Percentiles rank a stretch among this genome's conserved stretches.
phyloP scores from a whole-genome alignment of 106 monocot genomes.

The Narthecium ossifragum region DNA sequence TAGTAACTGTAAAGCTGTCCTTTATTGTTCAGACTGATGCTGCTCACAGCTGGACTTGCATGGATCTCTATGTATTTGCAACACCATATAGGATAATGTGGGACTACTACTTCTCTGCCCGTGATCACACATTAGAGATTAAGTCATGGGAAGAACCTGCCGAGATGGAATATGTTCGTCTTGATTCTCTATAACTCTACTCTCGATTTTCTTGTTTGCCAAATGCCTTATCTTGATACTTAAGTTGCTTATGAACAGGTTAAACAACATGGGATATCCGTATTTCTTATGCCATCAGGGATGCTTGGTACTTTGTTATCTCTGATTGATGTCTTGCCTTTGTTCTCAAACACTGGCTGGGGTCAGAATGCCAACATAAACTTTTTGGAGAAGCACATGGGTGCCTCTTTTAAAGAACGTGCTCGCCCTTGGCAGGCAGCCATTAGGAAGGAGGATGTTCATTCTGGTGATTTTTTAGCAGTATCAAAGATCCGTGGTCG shows the following conservation, averaged over 20 bases:
- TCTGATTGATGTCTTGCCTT: slow-evolving; percentile 74
- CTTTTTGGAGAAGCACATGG: slow-evolving; percentile 88
- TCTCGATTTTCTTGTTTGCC: neutral
- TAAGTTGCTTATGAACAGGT: slow-evolving; percentile 35
- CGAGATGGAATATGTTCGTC: slow-evolving; percentile 64
- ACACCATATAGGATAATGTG: too few species aligned
- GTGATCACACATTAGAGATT: too few species aligned
- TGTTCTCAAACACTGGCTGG: slow-evolving; percentile 89
- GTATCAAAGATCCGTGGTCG: slow-evolving; percentile 93
- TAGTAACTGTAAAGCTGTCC: too few species aligned
- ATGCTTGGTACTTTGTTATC: slow-evolving; percentile 92
- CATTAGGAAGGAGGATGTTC: slow-evolving; percentile 62
- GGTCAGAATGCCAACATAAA: slow-evolving; percentile 87
- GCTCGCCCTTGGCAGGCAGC: slow-evolving; percentile 48
- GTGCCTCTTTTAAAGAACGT: slow-evolving; percentile 70
- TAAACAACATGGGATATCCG: slow-evolving; percentile 83
- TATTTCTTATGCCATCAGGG: slow-evolving; percentile 96
- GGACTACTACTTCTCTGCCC: too few species aligned
- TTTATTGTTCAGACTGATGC: too few species aligned
- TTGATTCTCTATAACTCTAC: neutral
- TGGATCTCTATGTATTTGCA: too few species aligned
- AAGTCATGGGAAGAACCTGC: too few species aligned
- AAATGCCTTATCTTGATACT: neutral
- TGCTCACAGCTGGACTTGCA: too few species aligned
- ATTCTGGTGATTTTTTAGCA: slow-evolving; percentile 92